phyloP scores from a whole-genome alignment of 495 filamentous ascomycete genomes.

The Bombardia bombarda region DNA sequence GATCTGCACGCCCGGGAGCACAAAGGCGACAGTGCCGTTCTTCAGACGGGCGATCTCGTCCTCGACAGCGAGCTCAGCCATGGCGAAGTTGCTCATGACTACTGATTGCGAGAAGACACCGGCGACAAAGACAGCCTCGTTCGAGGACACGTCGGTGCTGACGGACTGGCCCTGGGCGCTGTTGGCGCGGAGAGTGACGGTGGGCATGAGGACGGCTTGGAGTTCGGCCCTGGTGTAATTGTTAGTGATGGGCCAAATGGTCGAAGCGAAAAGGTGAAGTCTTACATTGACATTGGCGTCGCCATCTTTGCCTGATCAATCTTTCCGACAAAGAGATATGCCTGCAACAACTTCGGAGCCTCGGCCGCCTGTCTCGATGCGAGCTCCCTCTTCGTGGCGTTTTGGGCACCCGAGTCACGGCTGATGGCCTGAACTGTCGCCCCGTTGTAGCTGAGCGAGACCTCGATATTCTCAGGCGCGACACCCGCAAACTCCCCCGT shows the following conservation, averaged over 20 bases:
- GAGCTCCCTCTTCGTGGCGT: slow-evolving; percentile 4
- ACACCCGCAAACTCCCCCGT: slow-evolving; percentile 50
- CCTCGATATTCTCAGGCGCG: slow-evolving; percentile 44
- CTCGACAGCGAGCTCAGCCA: slow-evolving; percentile 33
- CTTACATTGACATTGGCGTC: slow-evolving; percentile 33
- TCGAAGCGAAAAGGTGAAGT: not conserved
- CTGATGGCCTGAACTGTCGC: slow-evolving; percentile 47
- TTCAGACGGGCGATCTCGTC: slow-evolving; percentile 20
- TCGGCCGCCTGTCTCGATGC: slow-evolving; percentile 2
- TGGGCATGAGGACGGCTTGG: slow-evolving; percentile 53
- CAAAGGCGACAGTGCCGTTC: slow-evolving; percentile 45
- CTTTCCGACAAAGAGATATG: slow-evolving; percentile 46
- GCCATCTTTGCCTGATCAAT: slow-evolving; percentile 38
- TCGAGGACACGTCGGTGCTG: slow-evolving; percentile 52
- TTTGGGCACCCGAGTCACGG: slow-evolving; percentile 9
- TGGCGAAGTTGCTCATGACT: slow-evolving; percentile 31
- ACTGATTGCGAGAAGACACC: slow-evolving; percentile 54
- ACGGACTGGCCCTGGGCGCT: slow-evolving; percentile 36
- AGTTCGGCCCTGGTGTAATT: slow-evolving; percentile 37
- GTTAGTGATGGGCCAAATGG: not conserved
- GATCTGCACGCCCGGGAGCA: slow-evolving; percentile 58
- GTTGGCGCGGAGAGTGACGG: slow-evolving; percentile 49
- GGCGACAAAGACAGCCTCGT: slow-evolving; percentile 60
- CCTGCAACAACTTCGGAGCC: slow-evolving; percentile 33
- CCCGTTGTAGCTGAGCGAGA: slow-evolving; percentile 50